phyloP scores from a whole-genome alignment of 1,284 basidiomycete species.

The Pseudozyma sp. region DNA sequence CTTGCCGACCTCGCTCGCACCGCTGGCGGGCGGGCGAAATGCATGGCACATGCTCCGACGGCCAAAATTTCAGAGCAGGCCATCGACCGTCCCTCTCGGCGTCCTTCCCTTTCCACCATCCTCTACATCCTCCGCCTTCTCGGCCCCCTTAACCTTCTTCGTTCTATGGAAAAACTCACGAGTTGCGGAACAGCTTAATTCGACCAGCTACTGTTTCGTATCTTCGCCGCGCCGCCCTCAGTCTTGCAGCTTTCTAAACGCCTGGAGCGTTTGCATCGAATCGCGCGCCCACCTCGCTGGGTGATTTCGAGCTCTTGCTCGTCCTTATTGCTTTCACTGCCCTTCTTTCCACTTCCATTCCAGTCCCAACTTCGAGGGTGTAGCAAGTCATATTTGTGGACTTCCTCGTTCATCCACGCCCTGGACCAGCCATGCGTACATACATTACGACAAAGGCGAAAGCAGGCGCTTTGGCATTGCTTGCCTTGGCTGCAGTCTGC shows the following conservation, averaged over 20 bases:
- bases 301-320: background rate
- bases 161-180: too few species aligned
- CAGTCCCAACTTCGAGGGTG: background rate
- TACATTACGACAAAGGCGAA: slow-evolving; percentile 14
- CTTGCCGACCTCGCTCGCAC: too few species aligned
- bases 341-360: too few species aligned
- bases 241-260: slow-evolving; percentile 1
- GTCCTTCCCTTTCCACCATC: background rate
- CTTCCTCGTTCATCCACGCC: background rate
- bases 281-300: background rate
- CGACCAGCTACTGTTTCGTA: too few species aligned
- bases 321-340: background rate
- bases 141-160: too few species aligned
- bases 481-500: slow-evolving; percentile 15
- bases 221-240: background rate
- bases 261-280: slow-evolving; percentile 12
- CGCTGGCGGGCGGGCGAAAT: too few species aligned
- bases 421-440: slow-evolving; percentile 9
- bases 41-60: background rate
- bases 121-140: too few species aligned
- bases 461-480: slow-evolving; percentile 17
- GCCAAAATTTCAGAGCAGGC: background rate
- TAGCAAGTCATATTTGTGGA: too few species aligned
- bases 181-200: too few species aligned
- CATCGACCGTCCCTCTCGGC: background rate